Evolutionary conservation across 2,329 filamentous ascomycete species (phyloP).

Genomic region (Coniochaeta ligniaria): DNA sequence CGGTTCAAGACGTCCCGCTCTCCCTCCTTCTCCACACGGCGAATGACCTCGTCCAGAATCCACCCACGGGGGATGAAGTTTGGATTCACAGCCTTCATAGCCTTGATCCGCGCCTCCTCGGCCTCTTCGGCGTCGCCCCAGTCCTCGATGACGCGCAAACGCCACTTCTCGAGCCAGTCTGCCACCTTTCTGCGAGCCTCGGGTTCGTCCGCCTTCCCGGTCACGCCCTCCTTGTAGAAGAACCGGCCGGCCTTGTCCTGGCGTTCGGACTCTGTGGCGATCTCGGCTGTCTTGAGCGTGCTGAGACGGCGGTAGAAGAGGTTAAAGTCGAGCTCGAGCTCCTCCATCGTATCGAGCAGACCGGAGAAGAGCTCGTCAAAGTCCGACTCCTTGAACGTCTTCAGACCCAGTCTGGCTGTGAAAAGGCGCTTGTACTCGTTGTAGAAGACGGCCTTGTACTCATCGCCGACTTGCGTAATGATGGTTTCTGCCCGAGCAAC

Average conservation of each 20-base stretch:
- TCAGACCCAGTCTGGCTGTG: slow-evolving; percentile 70
- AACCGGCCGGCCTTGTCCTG: slow-evolving; percentile 63
- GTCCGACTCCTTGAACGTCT: slow-evolving; percentile 60
- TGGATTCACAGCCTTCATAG: slow-evolving; percentile 85
- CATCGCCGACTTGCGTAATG: slow-evolving; percentile 74
- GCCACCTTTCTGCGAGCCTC: slow-evolving; percentile 61
- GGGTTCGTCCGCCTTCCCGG: slow-evolving; percentile 49
- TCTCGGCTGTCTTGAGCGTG: slow-evolving; percentile 49
- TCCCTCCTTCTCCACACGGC: slow-evolving; percentile 74
- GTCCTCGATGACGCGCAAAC: slow-evolving; percentile 63
- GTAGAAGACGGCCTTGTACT: slow-evolving; percentile 83
- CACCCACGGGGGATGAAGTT: slow-evolving; percentile 88
- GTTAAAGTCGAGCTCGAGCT: slow-evolving; percentile 83
- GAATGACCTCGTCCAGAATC: slow-evolving; percentile 90
- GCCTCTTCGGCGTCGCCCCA: slow-evolving; percentile 29
- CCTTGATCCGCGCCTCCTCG: slow-evolving; percentile 56
- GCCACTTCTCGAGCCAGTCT: slow-evolving; percentile 79
- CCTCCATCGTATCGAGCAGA: slow-evolving; percentile 73
- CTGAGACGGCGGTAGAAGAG: slow-evolving; percentile 84
- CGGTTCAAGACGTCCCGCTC: slow-evolving; percentile 72
- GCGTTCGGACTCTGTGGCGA: slow-evolving; percentile 58
- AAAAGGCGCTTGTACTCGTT: slow-evolving; percentile 86
- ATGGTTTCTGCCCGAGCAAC: slow-evolving; percentile 75
- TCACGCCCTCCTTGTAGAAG: slow-evolving; percentile 69
- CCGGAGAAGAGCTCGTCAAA: slow-evolving; percentile 79